Conservation (phyloP, 768 basidiomycete genomes). For the Tulasnella calospora region DNA sequence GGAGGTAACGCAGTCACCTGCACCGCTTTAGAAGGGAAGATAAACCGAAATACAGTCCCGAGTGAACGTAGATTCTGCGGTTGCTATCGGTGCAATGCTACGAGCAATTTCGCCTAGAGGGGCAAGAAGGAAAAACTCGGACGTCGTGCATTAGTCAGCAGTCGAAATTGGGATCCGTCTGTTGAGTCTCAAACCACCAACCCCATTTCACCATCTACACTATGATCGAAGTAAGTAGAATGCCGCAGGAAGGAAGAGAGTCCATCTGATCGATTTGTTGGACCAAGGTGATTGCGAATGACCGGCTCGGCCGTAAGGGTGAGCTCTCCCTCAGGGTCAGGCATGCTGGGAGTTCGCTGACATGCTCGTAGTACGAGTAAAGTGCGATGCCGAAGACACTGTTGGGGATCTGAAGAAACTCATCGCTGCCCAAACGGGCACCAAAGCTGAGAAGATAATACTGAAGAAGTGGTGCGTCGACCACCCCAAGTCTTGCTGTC, state of each 20-base stretch:
- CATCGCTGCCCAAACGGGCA: constrained; percentile 94
- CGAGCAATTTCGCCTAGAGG: not conserved
- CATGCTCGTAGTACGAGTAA: constrained; percentile 69
- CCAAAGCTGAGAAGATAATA: constrained; percentile 75
- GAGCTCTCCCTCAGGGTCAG: constrained; percentile 25
- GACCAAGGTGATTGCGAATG: no score
- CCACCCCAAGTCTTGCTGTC: not conserved
- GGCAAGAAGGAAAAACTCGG: not conserved
- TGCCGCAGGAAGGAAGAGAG: constrained; percentile 74
- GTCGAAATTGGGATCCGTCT: not conserved
- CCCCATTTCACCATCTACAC: not conserved
- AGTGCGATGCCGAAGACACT: constrained; percentile 92
- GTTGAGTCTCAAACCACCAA: not conserved
- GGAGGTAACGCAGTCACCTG: not conserved
- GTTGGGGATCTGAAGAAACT: constrained; percentile 96
- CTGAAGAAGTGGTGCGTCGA: constrained; percentile 89
- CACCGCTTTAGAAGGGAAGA: not conserved
- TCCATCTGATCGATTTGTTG: not conserved
- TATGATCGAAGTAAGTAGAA: constrained; percentile 52
- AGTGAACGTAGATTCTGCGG: not conserved
- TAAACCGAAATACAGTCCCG: not conserved
- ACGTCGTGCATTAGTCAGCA: not conserved
- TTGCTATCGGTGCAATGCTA: not conserved
- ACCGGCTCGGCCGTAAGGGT: no score
- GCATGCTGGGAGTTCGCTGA: constrained; percentile 10